phyloP scores from a whole-genome alignment of 495 filamentous ascomycete genomes.

The Xylaria acuta region DNA sequence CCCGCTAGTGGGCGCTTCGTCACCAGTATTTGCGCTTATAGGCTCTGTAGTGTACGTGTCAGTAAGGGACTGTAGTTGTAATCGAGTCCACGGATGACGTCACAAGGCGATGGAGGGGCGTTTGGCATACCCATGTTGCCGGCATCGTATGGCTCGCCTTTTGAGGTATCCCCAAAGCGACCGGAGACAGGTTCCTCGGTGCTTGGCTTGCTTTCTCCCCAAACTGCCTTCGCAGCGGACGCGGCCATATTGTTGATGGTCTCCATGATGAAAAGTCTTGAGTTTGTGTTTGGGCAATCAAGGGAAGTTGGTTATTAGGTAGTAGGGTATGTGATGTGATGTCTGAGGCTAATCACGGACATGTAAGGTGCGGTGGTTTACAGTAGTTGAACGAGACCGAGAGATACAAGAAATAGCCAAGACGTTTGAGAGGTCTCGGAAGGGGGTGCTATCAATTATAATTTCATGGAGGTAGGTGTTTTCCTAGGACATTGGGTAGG shows the following conservation, averaged over 20 bases:
- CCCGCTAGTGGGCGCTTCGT: conserved; percentile 1
- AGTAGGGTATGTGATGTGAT: neutral
- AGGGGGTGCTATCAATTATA: conserved; percentile 14
- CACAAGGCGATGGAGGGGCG: neutral
- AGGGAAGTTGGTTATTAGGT: neutral
- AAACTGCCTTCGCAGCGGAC: conserved; percentile 57
- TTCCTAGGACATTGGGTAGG: neutral
- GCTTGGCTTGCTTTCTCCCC: conserved; percentile 48
- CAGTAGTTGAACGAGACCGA: neutral
- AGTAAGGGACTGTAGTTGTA: conserved; percentile 15
- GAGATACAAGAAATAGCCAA: neutral
- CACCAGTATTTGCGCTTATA: conserved; percentile 20
- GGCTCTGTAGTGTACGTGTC: conserved; percentile 27
- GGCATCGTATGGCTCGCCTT: conserved; percentile 65
- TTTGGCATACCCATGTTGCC: conserved; percentile 56
- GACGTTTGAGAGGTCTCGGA: neutral
- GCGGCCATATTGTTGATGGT: conserved; percentile 56
- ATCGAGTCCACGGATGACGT: conserved; percentile 19
- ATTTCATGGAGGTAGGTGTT: neutral
- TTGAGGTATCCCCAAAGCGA: conserved; percentile 55
- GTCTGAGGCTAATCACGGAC: neutral
- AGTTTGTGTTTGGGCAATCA: neutral
- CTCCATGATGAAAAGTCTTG: conserved; percentile 52
- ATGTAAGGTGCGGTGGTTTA: neutral
- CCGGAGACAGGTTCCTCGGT: conserved; percentile 61